A percentile compares a stretch with the other conserved stretches of the same genome.
Evolutionary conservation across 768 basidiomycete species (phyloP).

Genomic region (Pseudohyphozyma bogoriensis): DNA sequence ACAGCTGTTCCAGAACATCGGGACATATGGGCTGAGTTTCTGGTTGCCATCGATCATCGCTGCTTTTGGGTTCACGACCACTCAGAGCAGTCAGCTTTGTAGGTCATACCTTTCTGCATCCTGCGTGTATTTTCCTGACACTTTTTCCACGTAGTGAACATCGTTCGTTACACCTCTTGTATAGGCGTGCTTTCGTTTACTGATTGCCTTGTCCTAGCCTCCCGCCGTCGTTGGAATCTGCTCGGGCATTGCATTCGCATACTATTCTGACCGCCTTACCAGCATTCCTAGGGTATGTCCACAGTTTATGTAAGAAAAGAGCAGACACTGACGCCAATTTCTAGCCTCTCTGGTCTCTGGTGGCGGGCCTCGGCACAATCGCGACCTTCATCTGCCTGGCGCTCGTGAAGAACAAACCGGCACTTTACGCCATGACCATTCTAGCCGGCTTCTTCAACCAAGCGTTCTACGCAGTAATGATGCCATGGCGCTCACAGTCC

Average conservation of each 20-base stretch:
- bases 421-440: conserved; percentile 30
- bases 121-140: neutral
- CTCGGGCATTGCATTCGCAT: conserved; percentile 15
- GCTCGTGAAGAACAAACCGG: conserved; percentile 18
- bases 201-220: conserved; percentile 3
- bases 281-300: conserved; percentile 12
- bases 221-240: conserved; percentile 27
- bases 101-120: neutral
- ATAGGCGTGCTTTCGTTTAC: too few species aligned
- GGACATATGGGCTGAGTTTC: conserved; percentile 24
- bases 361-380: neutral
- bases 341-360: neutral
- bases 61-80: conserved; percentile 26
- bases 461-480: conserved; percentile 7
- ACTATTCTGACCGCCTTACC: conserved; percentile 7
- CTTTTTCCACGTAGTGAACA: conserved; percentile 11
- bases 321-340: neutral
- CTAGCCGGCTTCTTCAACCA: conserved; percentile 6
- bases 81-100: conserved; percentile 13
- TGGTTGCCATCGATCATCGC: conserved; percentile 32
- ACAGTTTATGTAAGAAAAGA: neutral
- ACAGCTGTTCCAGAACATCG: conserved; percentile 9
- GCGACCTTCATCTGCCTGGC: conserved; percentile 26
- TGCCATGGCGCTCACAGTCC: conserved; percentile 26
- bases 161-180: neutral